Conservation (phyloP, 2,329 filamentous ascomycete species). For the Botrytis cinerea region DNA sequence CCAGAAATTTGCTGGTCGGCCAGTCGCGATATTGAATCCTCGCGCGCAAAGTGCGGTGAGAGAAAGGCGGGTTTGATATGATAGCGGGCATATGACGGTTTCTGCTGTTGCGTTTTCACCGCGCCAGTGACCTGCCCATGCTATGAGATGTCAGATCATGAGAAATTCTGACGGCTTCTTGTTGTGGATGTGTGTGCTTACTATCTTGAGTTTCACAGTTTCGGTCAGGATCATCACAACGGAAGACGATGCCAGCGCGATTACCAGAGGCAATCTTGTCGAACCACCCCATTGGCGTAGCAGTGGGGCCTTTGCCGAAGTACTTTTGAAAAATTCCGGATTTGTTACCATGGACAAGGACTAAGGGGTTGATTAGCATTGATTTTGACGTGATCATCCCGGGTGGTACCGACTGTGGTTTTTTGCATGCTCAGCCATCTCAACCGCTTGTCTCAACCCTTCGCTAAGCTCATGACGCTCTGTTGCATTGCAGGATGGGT, state of each 20-base stretch:
- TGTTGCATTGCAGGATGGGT: conserved; percentile 4
- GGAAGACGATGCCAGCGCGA: background rate
- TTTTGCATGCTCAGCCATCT: background rate
- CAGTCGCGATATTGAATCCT: background rate
- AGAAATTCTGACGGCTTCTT: background rate
- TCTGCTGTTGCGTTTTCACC: conserved; percentile 3
- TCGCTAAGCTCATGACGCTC: conserved; percentile 13
- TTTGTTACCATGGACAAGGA: background rate
- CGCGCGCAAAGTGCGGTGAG: background rate
- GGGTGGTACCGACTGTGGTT: background rate
- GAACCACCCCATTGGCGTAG: conserved; percentile 10
- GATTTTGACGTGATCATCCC: background rate
- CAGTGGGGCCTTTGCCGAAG: conserved; percentile 1
- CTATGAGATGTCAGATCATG: background rate
- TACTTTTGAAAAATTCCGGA: conserved; percentile 12
- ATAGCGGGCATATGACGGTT: conserved; percentile 1
- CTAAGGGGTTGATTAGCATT: background rate
- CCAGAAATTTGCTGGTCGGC: conserved; percentile 1
- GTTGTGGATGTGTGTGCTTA: background rate
- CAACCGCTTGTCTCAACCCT: background rate
- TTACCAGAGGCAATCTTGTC: conserved; percentile 5
- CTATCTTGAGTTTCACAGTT: background rate
- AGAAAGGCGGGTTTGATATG: background rate
- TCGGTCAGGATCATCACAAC: background rate
- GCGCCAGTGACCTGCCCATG: conserved; percentile 7